phyloP scores from a whole-genome alignment of 345 rosid species.

The Erodium maritimum region DNA sequence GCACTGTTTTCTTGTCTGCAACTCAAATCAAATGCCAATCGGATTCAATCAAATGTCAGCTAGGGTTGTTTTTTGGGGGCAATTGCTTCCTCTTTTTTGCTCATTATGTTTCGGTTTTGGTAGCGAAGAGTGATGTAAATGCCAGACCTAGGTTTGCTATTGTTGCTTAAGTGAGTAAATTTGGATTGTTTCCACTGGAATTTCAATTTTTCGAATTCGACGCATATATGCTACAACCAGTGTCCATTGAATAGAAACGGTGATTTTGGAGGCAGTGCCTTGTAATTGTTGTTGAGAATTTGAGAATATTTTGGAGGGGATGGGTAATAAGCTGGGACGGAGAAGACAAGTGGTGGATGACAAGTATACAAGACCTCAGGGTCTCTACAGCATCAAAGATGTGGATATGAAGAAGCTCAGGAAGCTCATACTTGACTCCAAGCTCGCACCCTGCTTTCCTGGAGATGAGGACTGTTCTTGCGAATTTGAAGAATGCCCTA shows the following conservation, averaged over 20 bases:
- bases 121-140: neutral
- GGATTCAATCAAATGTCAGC: neutral
- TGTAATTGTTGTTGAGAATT: neutral
- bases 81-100: neutral
- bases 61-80: neutral
- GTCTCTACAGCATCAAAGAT: constrained; percentile 76
- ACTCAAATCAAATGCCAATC: neutral
- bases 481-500: constrained; percentile 94
- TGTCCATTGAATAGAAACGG: neutral
- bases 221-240: no score
- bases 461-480: constrained; percentile 67
- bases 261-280: neutral
- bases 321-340: constrained; percentile 96
- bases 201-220: no score
- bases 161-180: no score
- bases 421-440: constrained; percentile 86
- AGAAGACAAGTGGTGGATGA: constrained; percentile 86
- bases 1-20: no score
- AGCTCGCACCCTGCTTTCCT: constrained; percentile 96
- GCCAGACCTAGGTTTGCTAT: no score
- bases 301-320: constrained; percentile 6
- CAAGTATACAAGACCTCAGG: constrained; percentile 83
- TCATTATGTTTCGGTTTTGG: no score
- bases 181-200: no score
- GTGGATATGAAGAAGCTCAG: constrained; percentile 90